A percentile compares a stretch with the other conserved stretches of the same genome.
Evolutionary conservation across 192 early-diverging fungal species (phyloP).

Genomic region (Coemansia sp.): DNA sequence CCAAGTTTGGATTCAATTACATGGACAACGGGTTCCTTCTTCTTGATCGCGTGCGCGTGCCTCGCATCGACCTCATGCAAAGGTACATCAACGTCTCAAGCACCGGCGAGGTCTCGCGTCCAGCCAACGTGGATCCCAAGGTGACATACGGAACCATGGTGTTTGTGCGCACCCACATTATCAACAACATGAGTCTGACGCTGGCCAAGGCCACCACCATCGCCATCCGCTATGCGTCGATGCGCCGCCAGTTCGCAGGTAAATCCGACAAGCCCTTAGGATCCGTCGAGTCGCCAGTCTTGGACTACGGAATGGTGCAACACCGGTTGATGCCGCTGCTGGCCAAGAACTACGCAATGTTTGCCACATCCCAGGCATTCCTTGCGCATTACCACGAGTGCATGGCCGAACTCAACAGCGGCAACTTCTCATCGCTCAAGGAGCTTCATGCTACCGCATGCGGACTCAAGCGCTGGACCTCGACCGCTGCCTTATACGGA

Average conservation of each 20-base stretch:
- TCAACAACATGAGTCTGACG: conserved; percentile 57
- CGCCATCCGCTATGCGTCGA: conserved; percentile 67
- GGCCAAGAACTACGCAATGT: conserved; percentile 72
- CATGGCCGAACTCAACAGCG: conserved; percentile 56
- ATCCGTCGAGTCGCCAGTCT: conserved; percentile 62
- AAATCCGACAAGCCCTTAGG: conserved; percentile 27
- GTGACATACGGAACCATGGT: conserved; percentile 88
- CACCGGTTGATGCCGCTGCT: conserved; percentile 70
- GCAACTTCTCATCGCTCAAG: conserved; percentile 66
- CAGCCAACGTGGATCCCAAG: conserved; percentile 69
- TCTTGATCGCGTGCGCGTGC: conserved; percentile 78
- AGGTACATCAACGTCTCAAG: conserved; percentile 70
- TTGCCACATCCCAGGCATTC: conserved; percentile 68
- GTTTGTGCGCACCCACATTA: conserved; percentile 74
- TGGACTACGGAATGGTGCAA: conserved; percentile 80
- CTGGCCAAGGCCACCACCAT: conserved; percentile 72
- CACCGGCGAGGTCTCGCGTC: conserved; percentile 69
- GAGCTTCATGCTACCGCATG: conserved; percentile 74
- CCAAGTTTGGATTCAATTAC: conserved; percentile 83
- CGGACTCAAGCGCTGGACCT: conserved; percentile 74
- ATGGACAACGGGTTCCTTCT: conserved; percentile 86
- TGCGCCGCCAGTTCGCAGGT: conserved; percentile 72
- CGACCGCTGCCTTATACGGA: conserved; percentile 63
- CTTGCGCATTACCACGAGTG: conserved; percentile 61
- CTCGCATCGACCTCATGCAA: conserved; percentile 73